Conservation (phyloP, 2,329 filamentous ascomycete genomes). For the Fusarium sp. region DNA sequence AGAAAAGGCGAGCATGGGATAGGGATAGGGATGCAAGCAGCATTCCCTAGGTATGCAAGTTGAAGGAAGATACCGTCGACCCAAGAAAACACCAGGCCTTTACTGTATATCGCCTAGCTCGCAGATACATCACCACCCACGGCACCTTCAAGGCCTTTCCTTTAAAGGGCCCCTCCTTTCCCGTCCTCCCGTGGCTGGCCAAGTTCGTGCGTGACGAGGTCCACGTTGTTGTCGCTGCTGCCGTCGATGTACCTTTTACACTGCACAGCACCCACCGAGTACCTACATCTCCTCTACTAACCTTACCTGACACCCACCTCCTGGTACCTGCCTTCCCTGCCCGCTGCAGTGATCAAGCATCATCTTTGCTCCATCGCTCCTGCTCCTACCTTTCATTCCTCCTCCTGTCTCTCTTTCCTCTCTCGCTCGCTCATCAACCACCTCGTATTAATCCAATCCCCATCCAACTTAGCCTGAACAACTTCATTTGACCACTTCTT, state of each 20-base stretch:
- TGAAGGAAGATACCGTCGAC: not conserved
- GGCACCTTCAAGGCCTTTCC: slow-evolving; percentile 14
- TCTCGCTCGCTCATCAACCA: slow-evolving; percentile 3
- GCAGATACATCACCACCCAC: not conserved
- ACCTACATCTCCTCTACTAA: not conserved
- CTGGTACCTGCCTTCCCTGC: slow-evolving; percentile 18
- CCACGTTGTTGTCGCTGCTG: slow-evolving; percentile 19
- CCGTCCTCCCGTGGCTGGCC: slow-evolving; percentile 19
- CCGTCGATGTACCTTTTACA: not conserved
- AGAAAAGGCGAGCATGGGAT: not conserved
- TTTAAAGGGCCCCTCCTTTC: slow-evolving; percentile 39
- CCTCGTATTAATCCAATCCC: slow-evolving; percentile 21
- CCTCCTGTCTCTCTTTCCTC: slow-evolving; percentile 13
- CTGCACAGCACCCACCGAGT: not conserved
- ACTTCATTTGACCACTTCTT: not conserved
- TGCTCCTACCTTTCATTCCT: slow-evolving; percentile 9
- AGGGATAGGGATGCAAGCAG: not conserved
- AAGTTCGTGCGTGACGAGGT: slow-evolving; percentile 28
- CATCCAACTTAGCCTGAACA: slow-evolving; percentile 15
- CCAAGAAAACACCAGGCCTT: slow-evolving; percentile 19
- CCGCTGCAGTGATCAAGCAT: slow-evolving; percentile 1
- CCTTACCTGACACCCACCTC: not conserved
- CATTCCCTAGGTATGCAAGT: not conserved
- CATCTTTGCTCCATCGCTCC: not conserved
- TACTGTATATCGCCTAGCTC: slow-evolving; percentile 24